Percentiles rank a stretch among this genome's conserved stretches.
phyloP scores from a whole-genome alignment of 2,329 filamentous ascomycete genomes.

The Microcyclospora tardicrescens region DNA sequence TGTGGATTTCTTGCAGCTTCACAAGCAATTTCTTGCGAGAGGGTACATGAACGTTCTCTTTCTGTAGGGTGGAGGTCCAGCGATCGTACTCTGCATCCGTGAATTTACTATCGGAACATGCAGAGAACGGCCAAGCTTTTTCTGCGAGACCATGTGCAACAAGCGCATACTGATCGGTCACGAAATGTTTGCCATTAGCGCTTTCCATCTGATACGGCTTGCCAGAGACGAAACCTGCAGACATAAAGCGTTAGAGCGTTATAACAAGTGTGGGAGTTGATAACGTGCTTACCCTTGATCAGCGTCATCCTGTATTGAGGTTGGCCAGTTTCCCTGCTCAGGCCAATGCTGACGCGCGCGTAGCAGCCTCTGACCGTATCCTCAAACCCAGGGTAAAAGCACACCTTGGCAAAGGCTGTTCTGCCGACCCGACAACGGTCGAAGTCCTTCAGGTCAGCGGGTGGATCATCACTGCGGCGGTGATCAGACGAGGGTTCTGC shows the following conservation, averaged over 20 bases:
- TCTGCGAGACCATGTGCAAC: constrained; percentile 72
- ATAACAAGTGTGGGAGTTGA: constrained; percentile 4
- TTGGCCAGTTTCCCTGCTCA: constrained; percentile 53
- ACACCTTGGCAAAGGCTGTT: constrained; percentile 76
- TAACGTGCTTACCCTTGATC: constrained; percentile 56
- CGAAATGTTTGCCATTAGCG: constrained; percentile 59
- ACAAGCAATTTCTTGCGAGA: constrained; percentile 54
- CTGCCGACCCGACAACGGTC: constrained; percentile 75
- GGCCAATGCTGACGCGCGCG: constrained; percentile 69
- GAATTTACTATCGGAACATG: constrained; percentile 73
- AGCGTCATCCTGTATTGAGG: constrained; percentile 78
- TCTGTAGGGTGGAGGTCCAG: constrained; percentile 61
- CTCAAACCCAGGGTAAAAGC: constrained; percentile 86
- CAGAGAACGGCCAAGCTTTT: constrained; percentile 79
- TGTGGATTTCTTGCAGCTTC: constrained; percentile 73
- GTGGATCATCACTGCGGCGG: constrained; percentile 47
- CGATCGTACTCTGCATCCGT: constrained; percentile 69
- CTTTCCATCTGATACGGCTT: constrained; percentile 73
- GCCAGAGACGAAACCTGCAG: constrained; percentile 59
- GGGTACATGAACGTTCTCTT: constrained; percentile 60
- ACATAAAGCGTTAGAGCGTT: not conserved
- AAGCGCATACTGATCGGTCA: constrained; percentile 73
- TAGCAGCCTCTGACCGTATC: constrained; percentile 71
- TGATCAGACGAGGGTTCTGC: constrained; percentile 36
- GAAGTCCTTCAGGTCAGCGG: constrained; percentile 65